A percentile compares a stretch with the other conserved stretches of the same genome.
phyloP scores from a whole-genome alignment of 108 stramenopile genomes.

The Nitzschia sp. region DNA sequence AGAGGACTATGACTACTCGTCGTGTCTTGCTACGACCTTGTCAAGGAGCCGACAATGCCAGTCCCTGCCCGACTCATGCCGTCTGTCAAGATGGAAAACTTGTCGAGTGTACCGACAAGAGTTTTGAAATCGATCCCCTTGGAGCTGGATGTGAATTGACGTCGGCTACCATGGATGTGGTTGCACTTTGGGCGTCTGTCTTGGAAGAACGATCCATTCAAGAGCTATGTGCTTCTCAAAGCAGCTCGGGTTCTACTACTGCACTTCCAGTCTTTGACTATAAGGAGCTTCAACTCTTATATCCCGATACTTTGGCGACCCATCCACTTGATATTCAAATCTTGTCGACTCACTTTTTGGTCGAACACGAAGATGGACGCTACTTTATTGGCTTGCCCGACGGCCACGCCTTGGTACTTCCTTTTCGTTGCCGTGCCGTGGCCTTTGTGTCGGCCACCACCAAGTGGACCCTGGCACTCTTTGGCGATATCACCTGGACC shows the following conservation, averaged over 20 bases:
- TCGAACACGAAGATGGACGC: constrained; percentile 7
- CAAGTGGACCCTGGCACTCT: not conserved
- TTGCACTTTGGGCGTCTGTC: not conserved
- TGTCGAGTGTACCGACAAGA: constrained; percentile 7
- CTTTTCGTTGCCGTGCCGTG: constrained; percentile 9
- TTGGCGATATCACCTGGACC: not conserved
- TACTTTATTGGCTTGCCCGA: constrained; percentile 22
- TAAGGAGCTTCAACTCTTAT: constrained; percentile 4
- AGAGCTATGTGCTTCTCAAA: not conserved
- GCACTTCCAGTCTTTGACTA: constrained; percentile 12
- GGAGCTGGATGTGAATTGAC: constrained; percentile 3
- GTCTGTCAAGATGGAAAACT: constrained; percentile 23
- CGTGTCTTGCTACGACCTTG: not conserved
- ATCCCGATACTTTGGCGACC: constrained; percentile 2
- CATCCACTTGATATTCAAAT: not conserved
- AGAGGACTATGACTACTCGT: not conserved
- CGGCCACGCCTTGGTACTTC: constrained; percentile 1
- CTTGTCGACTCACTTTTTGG: not conserved
- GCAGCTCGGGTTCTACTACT: not conserved
- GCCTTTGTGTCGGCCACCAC: not conserved
- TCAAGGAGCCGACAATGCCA: not conserved
- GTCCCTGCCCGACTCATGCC: constrained; percentile 19
- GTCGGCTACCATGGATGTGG: not conserved
- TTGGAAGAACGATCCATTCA: constrained; percentile 13
- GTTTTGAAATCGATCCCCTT: constrained; percentile 11